These are phyloP conservation scores for Vitis cinerea DNA, from an alignment of 164 flowering plant species.

Conservation along the genomic window DNA sequence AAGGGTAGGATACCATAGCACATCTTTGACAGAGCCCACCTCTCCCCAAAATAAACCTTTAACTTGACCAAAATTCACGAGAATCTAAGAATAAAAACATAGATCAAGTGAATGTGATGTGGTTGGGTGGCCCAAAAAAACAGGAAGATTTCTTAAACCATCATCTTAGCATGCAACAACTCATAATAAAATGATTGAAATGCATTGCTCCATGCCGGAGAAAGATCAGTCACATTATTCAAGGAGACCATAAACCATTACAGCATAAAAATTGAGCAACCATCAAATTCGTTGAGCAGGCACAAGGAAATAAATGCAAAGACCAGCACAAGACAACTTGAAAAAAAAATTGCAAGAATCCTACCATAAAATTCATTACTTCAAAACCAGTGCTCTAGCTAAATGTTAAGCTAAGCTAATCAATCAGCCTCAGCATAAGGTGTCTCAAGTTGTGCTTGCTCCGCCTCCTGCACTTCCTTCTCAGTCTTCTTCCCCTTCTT, in stretches of 20 bases:
- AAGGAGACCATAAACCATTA: not conserved
- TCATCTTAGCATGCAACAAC: too few species aligned
- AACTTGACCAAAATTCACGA: too few species aligned
- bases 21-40: too few species aligned
- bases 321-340: not conserved
- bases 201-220: too few species aligned
- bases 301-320: not conserved
- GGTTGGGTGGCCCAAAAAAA: too few species aligned
- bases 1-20: too few species aligned
- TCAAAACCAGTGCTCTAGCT: conserved; percentile 6
- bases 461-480: conserved; percentile 97
- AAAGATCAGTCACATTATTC: too few species aligned
- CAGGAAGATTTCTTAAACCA: too few species aligned
- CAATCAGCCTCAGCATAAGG: conserved; percentile 66
- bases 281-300: not conserved
- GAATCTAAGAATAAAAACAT: too few species aligned
- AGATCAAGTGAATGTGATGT: too few species aligned
- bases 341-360: not conserved
- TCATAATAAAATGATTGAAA: too few species aligned
- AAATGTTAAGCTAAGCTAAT: conserved; percentile 1
- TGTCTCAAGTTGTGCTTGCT: conserved; percentile 74
- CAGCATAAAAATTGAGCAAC: not conserved
- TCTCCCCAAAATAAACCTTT: too few species aligned
- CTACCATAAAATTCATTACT: not conserved
- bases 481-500: conserved; percentile 98